Evolutionary conservation across 495 filamentous ascomycete species (phyloP).

Genomic region (Hypoxylon subgilvum): DNA sequence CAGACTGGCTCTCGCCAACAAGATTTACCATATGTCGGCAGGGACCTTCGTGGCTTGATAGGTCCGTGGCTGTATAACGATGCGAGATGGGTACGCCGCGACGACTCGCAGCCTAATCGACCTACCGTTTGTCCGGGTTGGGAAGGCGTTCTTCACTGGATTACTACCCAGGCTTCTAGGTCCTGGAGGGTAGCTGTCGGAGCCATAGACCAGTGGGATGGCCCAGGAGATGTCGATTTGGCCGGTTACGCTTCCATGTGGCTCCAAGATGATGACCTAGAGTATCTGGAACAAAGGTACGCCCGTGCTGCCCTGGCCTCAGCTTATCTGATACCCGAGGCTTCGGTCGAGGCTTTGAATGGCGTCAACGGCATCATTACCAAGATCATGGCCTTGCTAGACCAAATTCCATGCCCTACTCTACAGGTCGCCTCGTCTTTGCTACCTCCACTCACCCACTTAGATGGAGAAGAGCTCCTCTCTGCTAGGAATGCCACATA

Average conservation of each 20-base stretch:
- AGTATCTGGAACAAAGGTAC: constrained; percentile 66
- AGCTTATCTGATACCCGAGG: constrained; percentile 70
- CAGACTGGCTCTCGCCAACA: constrained; percentile 57
- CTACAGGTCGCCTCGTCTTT: constrained; percentile 51
- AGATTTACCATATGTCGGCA: constrained; percentile 58
- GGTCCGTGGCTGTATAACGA: constrained; percentile 84
- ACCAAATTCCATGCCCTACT: constrained; percentile 59
- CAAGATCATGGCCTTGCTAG: constrained; percentile 65
- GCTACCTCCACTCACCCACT: constrained; percentile 48
- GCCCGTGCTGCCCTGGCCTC: constrained; percentile 74
- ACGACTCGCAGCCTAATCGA: too few species aligned
- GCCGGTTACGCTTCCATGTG: constrained; percentile 67
- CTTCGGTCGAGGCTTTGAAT: constrained; percentile 63
- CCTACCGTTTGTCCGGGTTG: constrained; percentile 65
- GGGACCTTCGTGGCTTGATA: constrained; percentile 76
- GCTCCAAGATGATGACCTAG: constrained; percentile 59
- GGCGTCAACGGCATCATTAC: constrained; percentile 67
- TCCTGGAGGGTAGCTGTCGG: constrained; percentile 63
- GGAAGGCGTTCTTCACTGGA: constrained; percentile 81
- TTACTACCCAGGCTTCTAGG: constrained; percentile 62
- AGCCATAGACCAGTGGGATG: constrained; percentile 77
- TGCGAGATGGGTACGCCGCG: constrained; percentile 61
- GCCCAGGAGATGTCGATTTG: constrained; percentile 78
- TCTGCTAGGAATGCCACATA: constrained; percentile 49
- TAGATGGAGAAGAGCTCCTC: constrained; percentile 39